Conservation (phyloP, 257 asterid genomes). For the Solanum clarkiae region DNA sequence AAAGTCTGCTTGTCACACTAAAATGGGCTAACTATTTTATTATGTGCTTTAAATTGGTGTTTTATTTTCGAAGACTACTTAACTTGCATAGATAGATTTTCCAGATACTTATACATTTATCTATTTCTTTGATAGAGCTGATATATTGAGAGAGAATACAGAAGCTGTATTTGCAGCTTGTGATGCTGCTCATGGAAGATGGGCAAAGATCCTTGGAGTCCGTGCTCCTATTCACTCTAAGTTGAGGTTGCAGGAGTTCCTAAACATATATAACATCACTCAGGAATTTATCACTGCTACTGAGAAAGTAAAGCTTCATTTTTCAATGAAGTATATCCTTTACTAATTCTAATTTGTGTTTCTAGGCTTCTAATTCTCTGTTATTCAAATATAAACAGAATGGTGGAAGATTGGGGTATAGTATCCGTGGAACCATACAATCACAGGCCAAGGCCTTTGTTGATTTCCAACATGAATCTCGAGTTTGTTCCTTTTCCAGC, state of each 20-base stretch:
- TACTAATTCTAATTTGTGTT: background rate
- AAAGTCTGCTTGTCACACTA: background rate
- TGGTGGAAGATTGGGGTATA: constrained; percentile 99
- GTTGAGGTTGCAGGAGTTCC: constrained; percentile 79
- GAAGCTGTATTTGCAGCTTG: constrained; percentile 98
- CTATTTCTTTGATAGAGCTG: constrained; percentile 52
- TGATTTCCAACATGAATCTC: constrained; percentile 89
- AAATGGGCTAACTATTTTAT: background rate
- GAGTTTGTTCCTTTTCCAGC: constrained; percentile 45
- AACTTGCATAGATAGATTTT: background rate
- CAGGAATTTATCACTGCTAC: constrained; percentile 88
- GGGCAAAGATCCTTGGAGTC: constrained; percentile 98
- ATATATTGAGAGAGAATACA: constrained; percentile 86
- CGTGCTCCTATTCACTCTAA: constrained; percentile 88
- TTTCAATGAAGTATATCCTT: background rate
- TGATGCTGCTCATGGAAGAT: constrained; percentile 98
- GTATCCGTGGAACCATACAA: constrained; percentile 92
- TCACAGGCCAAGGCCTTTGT: constrained; percentile 95
- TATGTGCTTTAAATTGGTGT: background rate
- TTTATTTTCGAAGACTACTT: background rate
- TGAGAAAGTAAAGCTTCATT: constrained; percentile 49
- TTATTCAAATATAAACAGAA: constrained; percentile 56
- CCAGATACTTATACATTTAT: background rate
- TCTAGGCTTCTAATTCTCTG: constrained; percentile 20
- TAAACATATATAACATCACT: constrained; percentile 68